Base-by-base conservation (phyloP, 139 green algal genomes). In the Spirogloea muscicola region DNA sequence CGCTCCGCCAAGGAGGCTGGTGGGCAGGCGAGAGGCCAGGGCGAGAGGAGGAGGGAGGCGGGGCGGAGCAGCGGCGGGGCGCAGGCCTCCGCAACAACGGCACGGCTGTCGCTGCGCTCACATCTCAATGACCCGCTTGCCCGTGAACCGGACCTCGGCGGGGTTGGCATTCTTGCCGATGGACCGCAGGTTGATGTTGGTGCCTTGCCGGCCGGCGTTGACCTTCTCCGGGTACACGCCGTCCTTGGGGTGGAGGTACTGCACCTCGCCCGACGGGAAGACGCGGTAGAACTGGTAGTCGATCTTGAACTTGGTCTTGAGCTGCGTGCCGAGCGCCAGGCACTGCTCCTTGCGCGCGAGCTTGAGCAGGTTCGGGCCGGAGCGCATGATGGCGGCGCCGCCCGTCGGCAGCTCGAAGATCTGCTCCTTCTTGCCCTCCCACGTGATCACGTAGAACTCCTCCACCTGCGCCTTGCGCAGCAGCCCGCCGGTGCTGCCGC, bases 381-480 rank as follows among this genome's bases (percentile, higher is more conserved):
- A 85, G 79, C 92, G 90, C 92, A 97, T 97, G 83, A 97, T 97
- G 59, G 94, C 94, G 39, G 94, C 93, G 57, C 94, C 94, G 40
- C 92, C 93, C 43, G 93, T 97, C 70, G 94, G 94, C 94, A 98
- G 96, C 90, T 98, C 94, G 62, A 98, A 98, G 68, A 98, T 96
- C 84, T 92, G 85, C 89, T 98, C 94, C 90, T 98, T 97, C 84
- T 92, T 93, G 6, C 29, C 25, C 44, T 80, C 60, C 58, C 58
- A 78, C 16, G 70, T 78, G 59, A 78, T 78, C 18, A 71, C 70
- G 40, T 78, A 78, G 18, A 78, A 78, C 70, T 78, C 70, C 74
- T 82, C 66, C 59, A 75, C 59, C 68, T 77, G 68, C n/a, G 93
- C 94, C 89, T 98, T 96, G 67, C 88, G 74, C 37, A 98, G 87